These are phyloP conservation scores for Tuber aestivum DNA, from an alignment of 495 filamentous ascomycete species.

Conservation along the genomic window DNA sequence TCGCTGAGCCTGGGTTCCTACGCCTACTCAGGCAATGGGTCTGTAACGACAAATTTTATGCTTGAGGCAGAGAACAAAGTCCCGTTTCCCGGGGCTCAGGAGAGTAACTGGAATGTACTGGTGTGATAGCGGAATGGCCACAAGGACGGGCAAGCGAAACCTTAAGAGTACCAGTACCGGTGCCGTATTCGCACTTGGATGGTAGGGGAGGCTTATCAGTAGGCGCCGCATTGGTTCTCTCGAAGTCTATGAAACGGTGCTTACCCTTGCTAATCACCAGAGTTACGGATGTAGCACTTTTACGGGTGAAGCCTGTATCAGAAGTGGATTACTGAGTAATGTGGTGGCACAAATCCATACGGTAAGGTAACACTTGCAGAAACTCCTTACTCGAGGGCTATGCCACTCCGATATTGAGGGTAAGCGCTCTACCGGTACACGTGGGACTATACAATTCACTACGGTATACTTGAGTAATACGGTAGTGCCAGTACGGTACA, in stretches of 20 bases:
- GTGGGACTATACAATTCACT: no score
- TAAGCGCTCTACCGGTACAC: background rate
- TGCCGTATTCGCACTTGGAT: background rate
- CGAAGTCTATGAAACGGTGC: background rate
- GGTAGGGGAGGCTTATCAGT: background rate
- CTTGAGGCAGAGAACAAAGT: background rate
- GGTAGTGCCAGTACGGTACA: no score
- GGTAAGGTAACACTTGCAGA: background rate
- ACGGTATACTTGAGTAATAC: no score
- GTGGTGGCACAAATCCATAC: background rate
- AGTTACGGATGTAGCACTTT: background rate
- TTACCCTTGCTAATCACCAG: background rate
- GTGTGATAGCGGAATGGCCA: background rate
- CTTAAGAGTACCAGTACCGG: background rate
- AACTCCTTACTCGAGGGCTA: background rate
- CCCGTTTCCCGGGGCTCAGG: background rate
- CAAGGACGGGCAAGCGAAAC: background rate
- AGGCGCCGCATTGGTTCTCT: constrained; percentile 3
- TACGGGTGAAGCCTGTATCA: background rate
- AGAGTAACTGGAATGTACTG: background rate
- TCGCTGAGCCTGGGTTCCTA: background rate
- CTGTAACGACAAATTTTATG: background rate
- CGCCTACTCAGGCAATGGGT: background rate
- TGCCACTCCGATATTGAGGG: background rate
- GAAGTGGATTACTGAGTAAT: background rate